phyloP scores from a whole-genome alignment of 805 yeast genomes.

The Debaryomyces tyrocola region DNA sequence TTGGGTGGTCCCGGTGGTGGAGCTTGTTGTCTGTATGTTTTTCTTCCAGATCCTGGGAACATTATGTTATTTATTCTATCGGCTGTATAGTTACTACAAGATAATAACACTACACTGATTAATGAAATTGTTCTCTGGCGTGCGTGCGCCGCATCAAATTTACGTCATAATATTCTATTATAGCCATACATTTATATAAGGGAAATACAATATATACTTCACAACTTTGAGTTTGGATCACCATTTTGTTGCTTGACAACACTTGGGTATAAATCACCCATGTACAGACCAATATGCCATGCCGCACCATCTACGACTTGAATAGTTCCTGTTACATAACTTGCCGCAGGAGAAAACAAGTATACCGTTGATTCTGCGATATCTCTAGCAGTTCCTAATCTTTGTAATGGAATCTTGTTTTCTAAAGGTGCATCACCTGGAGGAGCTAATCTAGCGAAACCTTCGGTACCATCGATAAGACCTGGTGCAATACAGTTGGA shows the following conservation, averaged over 20 bases:
- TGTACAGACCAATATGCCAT: conserved; percentile 70
- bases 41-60: conserved; percentile 16
- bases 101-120: neutral
- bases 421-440: conserved; percentile 37
- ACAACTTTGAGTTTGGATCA: conserved; percentile 24
- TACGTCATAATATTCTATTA: neutral
- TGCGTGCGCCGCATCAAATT: neutral
- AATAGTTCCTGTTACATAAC: conserved; percentile 73
- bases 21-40: conserved; percentile 11
- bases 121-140: neutral
- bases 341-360: conserved; percentile 80
- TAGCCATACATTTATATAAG: neutral
- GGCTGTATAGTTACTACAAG: neutral
- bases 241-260: conserved; percentile 27
- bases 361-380: conserved; percentile 87
- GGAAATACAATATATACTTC: neutral
- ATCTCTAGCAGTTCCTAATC: conserved; percentile 70
- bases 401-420: conserved; percentile 60
- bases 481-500: conserved; percentile 92
- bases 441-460: conserved; percentile 63
- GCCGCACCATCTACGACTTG: conserved; percentile 87
- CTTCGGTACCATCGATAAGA: conserved; percentile 84
- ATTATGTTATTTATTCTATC: conserved; percentile 1
- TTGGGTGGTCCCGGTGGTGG: conserved; percentile 20
- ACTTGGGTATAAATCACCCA: conserved; percentile 35